Evolutionary conservation across 805 yeast species (phyloP).

Genomic region (Kodamaea lidongshanica): DNA sequence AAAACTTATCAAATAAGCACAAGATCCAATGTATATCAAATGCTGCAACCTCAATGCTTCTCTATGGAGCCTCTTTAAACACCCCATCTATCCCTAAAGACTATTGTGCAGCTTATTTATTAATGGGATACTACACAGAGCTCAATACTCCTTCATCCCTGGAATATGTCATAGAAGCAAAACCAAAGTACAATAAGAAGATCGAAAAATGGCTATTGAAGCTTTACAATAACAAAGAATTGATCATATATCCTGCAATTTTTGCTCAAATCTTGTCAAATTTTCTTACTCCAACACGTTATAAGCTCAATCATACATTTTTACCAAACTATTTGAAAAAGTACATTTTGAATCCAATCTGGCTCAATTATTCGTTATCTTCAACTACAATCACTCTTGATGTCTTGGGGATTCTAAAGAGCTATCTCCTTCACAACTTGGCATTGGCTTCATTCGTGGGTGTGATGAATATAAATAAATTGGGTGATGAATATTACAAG

Average conservation of each 20-base stretch:
- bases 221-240: conserved; percentile 27
- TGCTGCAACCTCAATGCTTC: conserved; percentile 17
- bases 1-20: too few relatives aligned
- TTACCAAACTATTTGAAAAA: conserved; percentile 27
- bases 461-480: conserved; percentile 15
- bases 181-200: conserved; percentile 11
- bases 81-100: conserved; percentile 31
- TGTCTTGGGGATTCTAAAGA: conserved; percentile 23
- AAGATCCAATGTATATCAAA: too few relatives aligned
- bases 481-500: conserved; percentile 20
- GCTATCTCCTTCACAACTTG: conserved; percentile 24
- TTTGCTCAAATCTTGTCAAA: conserved; percentile 36
- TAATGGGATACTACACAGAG: conserved; percentile 25
- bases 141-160: conserved; percentile 30
- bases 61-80: conserved; percentile 22
- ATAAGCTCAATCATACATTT: conserved; percentile 31
- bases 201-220: conserved; percentile 13
- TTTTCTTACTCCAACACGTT: conserved; percentile 35
- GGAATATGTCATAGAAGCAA: too few relatives aligned
- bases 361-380: conserved; percentile 34
- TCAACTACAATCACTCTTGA: conserved; percentile 18
- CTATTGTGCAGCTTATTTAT: conserved; percentile 29
- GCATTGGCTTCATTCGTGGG: conserved; percentile 16
- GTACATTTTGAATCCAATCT: conserved; percentile 33
- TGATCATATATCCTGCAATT: conserved; percentile 28